Evolutionary conservation across 164 flowering plant species (phyloP), one percentile per base, ranked within the genome.

Genomic region (Chimonanthus praecox): DNA sequence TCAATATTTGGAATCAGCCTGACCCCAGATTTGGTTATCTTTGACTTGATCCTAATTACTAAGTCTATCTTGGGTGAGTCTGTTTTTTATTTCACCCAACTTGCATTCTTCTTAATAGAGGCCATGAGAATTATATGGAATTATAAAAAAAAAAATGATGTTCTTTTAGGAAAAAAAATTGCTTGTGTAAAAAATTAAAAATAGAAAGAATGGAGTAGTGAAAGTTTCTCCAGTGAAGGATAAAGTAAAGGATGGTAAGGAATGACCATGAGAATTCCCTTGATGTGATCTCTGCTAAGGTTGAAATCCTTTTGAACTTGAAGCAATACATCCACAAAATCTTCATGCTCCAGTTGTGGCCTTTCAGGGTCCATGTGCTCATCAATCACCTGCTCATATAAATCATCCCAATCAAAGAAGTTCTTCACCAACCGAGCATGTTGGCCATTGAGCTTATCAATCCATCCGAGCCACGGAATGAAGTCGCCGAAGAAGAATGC

Each of bases 201-300:
- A 33, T 33, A 33, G 33, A 33, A 33, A 33, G 33, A 33, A 33
- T 33, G 33, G 33, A 33, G 33, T 33, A 33, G 33, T 33, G 33
- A 33, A 33, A 33, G 33, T 33, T 33, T 33, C 51, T 5, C n/a
- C 15, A 54, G 60, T 13, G 60, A 54, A 3, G 60, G 11, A 10
- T 4, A 10, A 54, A 54, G 15, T 54, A 16, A 54, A 54, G 60
- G 15, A 54, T 33, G 33, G 16, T 1, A 63, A 43, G 3, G 66
- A 8, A 63, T 21, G 66, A 72, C 78, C 81, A 79, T 79, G 68
- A 78, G 71, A 6, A 78, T 65, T 62, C 63, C 77, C 50, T 78
- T 78, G 58, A 78, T 78, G 21, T 74, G 78, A 21, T 79, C 78
- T 43, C 60, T 63, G 1, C 71, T 75, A 74, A 79, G 67, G 8